Conservation (phyloP, 768 basidiomycete species). For the Agrocybe pediades region DNA sequence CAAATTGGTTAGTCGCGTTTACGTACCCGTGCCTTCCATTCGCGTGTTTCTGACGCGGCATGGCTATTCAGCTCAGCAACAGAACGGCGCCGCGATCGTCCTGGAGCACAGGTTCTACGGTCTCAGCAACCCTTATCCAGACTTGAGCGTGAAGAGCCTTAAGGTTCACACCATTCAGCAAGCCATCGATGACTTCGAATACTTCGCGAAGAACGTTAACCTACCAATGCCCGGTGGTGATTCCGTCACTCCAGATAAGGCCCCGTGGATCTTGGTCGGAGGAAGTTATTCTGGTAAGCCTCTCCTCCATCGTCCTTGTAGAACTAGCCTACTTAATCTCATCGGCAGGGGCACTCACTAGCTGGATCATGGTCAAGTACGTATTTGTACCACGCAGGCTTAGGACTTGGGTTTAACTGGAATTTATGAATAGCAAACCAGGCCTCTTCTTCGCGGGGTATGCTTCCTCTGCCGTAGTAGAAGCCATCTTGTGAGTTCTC, state of each 20-base stretch:
- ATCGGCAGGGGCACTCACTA: conserved; percentile 43
- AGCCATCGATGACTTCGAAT: conserved; percentile 71
- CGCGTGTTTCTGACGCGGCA: not conserved
- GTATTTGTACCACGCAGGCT: conserved; percentile 17
- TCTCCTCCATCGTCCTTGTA: not conserved
- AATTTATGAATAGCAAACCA: conserved; percentile 48
- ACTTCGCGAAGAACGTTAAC: conserved; percentile 65
- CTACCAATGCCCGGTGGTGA: conserved; percentile 71
- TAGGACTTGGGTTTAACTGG: not conserved
- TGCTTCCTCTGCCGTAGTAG: conserved; percentile 65
- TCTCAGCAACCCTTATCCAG: conserved; percentile 66
- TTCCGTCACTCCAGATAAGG: conserved; percentile 54
- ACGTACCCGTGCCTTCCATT: not conserved
- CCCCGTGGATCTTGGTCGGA: conserved; percentile 52
- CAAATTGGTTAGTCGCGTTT: conserved; percentile 38
- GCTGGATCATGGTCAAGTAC: conserved; percentile 72
- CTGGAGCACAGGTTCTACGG: conserved; percentile 79
- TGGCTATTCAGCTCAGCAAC: conserved; percentile 50
- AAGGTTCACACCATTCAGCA: conserved; percentile 69
- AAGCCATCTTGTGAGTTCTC: conserved; percentile 52
- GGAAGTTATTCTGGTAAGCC: conserved; percentile 50
- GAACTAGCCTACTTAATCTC: not conserved
- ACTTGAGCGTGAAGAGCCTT: conserved; percentile 61
- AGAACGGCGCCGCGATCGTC: conserved; percentile 62
- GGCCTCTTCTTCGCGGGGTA: conserved; percentile 68